A percentile compares a stretch with the other conserved stretches of the same genome.
Conservation (phyloP, 306 rosid species). For the Purshia tridentata region DNA sequence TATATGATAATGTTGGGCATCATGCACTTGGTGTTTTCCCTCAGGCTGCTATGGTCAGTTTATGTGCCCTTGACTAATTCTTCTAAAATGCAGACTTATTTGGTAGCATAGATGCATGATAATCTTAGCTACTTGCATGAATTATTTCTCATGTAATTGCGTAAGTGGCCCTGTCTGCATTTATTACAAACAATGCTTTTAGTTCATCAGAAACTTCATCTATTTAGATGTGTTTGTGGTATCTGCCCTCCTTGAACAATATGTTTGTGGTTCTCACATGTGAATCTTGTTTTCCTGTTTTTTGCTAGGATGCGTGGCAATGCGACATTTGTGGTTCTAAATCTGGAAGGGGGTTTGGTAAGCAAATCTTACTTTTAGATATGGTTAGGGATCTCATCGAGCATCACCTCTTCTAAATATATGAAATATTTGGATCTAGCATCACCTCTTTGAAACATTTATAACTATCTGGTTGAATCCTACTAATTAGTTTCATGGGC, state of each 20-base stretch:
- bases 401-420: neutral
- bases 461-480: constrained; percentile 13
- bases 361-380: constrained; percentile 22
- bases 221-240: neutral
- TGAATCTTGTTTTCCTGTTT: neutral
- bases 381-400: neutral
- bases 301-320: constrained; percentile 87
- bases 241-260: neutral
- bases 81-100: neutral
- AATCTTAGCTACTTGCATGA: neutral
- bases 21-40: constrained; percentile 95
- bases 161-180: neutral
- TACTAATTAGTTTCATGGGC: constrained; percentile 22
- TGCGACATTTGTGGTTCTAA: constrained; percentile 90
- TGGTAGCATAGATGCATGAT: neutral
- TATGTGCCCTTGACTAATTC: constrained; percentile 8
- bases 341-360: constrained; percentile 99
- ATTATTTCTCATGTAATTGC: neutral
- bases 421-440: neutral
- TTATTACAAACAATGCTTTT: neutral
- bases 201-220: neutral
- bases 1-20: constrained; percentile 81
- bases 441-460: neutral
- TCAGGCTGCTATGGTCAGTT: constrained; percentile 82
- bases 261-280: constrained; percentile 7